phyloP scores from a whole-genome alignment of 1,284 basidiomycete genomes.

The Trichosporon inkin region DNA sequence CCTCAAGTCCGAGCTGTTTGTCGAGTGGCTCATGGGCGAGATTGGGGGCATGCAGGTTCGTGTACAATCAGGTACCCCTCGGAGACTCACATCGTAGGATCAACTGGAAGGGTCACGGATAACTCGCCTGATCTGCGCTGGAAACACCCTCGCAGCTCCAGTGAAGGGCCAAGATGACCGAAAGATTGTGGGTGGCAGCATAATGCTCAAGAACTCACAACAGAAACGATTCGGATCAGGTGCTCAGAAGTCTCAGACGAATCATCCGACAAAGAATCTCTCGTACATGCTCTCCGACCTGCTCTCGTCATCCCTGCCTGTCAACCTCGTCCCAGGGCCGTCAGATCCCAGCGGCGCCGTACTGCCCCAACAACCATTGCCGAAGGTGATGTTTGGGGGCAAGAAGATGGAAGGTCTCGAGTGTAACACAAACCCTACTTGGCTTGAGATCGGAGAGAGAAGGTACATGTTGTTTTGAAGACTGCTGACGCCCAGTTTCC shows the following conservation, averaged over 20 bases:
- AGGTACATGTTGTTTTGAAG: slow-evolving; percentile 45
- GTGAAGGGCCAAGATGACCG: slow-evolving; percentile 53
- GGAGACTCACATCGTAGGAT: slow-evolving; percentile 50
- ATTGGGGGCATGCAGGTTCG: slow-evolving; percentile 61
- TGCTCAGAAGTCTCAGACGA: slow-evolving; percentile 55
- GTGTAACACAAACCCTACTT: slow-evolving; percentile 86
- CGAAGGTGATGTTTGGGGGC: slow-evolving; percentile 81
- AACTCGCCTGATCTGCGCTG: slow-evolving; percentile 76
- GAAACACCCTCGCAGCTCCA: slow-evolving; percentile 70
- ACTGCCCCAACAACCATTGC: slow-evolving; percentile 89
- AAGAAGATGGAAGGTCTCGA: slow-evolving; percentile 61
- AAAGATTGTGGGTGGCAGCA: slow-evolving; percentile 56
- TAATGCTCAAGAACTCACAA: not conserved
- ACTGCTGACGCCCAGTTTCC: slow-evolving; percentile 58
- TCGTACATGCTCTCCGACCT: slow-evolving; percentile 66
- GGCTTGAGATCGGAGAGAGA: slow-evolving; percentile 59
- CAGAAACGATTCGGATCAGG: slow-evolving; percentile 52
- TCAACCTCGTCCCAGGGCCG: slow-evolving; percentile 80
- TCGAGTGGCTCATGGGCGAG: slow-evolving; percentile 85
- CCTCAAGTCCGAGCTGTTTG: slow-evolving; percentile 69
- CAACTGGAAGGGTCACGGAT: slow-evolving; percentile 65
- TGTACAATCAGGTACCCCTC: not conserved
- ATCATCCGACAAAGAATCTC: slow-evolving; percentile 68
- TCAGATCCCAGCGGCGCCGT: slow-evolving; percentile 82
- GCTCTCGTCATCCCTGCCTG: slow-evolving; percentile 64